A percentile compares a stretch with the other conserved stretches of the same genome.
Evolutionary conservation across 1,139 yeast species (phyloP).

Genomic region (Diutina siamensis): DNA sequence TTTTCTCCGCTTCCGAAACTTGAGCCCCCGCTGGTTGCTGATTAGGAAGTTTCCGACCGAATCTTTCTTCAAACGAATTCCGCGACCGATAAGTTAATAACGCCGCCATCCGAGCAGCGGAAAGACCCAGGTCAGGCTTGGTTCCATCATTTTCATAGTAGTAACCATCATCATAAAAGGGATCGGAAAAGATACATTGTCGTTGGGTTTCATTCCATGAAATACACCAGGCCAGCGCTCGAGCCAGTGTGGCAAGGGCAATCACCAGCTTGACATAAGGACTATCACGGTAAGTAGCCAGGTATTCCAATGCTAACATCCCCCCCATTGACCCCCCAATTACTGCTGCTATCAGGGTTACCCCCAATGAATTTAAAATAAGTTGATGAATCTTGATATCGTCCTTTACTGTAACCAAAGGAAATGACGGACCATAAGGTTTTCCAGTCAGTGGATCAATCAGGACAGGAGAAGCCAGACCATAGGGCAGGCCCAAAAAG

Average conservation of each 20-base stretch:
- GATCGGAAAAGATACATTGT: conserved; percentile 90
- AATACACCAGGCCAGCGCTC: conserved; percentile 97
- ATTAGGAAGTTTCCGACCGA: conserved; percentile 65
- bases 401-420: conserved; percentile 83
- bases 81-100: conserved; percentile 84
- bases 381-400: conserved; percentile 74
- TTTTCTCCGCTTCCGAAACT: neutral
- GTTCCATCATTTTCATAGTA: conserved; percentile 45
- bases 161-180: conserved; percentile 84
- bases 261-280: conserved; percentile 61
- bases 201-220: conserved; percentile 99
- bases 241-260: conserved; percentile 87
- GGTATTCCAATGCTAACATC: conserved; percentile 88
- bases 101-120: conserved; percentile 98
- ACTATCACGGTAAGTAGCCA: conserved; percentile 53
- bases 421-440: conserved; percentile 89
- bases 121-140: conserved; percentile 76
- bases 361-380: conserved; percentile 65
- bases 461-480: conserved; percentile 86
- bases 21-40: conserved; percentile 6
- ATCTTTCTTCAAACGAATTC: conserved; percentile 81
- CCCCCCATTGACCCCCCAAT: conserved; percentile 99
- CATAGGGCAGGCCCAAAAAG: conserved; percentile 92
- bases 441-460: conserved; percentile 60
- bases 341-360: conserved; percentile 67